Percentiles rank a stretch among this genome's conserved stretches.
phyloP scores from a whole-genome alignment of 2,329 filamentous ascomycete genomes.

The Nakataea oryzae region DNA sequence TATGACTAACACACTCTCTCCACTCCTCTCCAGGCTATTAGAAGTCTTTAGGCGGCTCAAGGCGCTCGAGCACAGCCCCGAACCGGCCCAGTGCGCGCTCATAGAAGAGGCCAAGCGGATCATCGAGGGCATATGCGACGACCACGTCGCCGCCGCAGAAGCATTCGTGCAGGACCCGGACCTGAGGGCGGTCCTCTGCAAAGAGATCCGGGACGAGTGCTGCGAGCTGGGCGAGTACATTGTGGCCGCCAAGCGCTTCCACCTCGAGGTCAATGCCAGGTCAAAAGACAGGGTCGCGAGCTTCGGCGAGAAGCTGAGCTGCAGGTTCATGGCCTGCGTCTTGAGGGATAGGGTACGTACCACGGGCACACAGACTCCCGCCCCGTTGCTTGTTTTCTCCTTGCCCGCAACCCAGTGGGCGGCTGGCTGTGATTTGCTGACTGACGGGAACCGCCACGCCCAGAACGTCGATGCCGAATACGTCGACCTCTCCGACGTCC shows the following conservation, averaged over 20 bases:
- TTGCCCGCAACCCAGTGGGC: neutral
- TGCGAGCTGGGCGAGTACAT: constrained; percentile 67
- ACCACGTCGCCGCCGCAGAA: constrained; percentile 68
- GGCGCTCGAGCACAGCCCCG: constrained; percentile 37
- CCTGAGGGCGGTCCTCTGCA: constrained; percentile 47
- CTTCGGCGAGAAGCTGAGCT: constrained; percentile 92
- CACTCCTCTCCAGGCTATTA: constrained; percentile 31
- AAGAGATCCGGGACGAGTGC: constrained; percentile 69
- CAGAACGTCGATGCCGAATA: constrained; percentile 76
- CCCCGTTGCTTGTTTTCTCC: neutral
- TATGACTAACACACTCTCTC: neutral
- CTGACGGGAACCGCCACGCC: constrained; percentile 13
- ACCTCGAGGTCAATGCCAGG: constrained; percentile 65
- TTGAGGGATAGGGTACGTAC: constrained; percentile 57
- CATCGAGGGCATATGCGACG: constrained; percentile 69
- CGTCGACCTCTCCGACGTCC: constrained; percentile 75
- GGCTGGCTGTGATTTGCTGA: neutral
- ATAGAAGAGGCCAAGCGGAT: constrained; percentile 59
- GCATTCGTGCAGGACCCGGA: constrained; percentile 46
- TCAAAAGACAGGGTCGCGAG: constrained; percentile 84
- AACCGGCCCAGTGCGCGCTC: constrained; percentile 40
- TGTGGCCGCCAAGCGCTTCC: constrained; percentile 52
- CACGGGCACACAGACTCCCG: constrained; percentile 6
- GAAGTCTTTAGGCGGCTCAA: constrained; percentile 49
- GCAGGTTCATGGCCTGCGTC: constrained; percentile 78